phyloP scores from a whole-genome alignment of 129 eudicot species.

The Centaurea solstitialis region DNA sequence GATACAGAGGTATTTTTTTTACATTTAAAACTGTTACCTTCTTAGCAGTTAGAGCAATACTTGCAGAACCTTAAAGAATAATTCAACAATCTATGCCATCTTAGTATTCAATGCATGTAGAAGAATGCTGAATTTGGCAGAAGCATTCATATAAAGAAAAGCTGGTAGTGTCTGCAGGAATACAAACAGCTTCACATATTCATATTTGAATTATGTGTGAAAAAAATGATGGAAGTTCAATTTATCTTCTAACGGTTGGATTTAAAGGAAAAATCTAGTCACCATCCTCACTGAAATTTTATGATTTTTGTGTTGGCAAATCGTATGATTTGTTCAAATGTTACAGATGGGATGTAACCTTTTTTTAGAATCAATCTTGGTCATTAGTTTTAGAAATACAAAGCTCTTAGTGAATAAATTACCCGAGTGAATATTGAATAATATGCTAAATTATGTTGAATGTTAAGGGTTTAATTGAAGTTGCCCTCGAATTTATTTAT shows the following conservation, averaged over 20 bases:
- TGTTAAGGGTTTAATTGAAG: not conserved
- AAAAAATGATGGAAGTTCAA: not conserved
- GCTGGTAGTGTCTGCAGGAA: not conserved
- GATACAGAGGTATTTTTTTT: slow-evolving; percentile 71
- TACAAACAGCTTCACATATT: not conserved
- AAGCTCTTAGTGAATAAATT: not conserved
- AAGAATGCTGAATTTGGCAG: not conserved
- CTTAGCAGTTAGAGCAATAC: not conserved
- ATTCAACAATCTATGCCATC: not conserved
- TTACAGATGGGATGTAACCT: not conserved
- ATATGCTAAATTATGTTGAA: not conserved
- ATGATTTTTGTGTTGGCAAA: not conserved
- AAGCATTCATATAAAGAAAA: not conserved
- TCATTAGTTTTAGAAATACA: not conserved
- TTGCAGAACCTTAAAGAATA: slow-evolving; percentile 3
- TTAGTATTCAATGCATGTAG: not conserved
- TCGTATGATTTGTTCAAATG: not conserved
- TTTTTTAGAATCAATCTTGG: not conserved
- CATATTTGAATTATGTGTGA: not conserved
- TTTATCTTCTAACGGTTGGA: not conserved
- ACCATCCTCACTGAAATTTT: not conserved
- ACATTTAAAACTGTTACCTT: not conserved
- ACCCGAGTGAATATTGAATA: not conserved
- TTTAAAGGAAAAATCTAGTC: not conserved
- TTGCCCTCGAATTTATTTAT: not conserved